Conservation (phyloP, 805 yeast species). For the Hanseniaspora occidentalis region DNA sequence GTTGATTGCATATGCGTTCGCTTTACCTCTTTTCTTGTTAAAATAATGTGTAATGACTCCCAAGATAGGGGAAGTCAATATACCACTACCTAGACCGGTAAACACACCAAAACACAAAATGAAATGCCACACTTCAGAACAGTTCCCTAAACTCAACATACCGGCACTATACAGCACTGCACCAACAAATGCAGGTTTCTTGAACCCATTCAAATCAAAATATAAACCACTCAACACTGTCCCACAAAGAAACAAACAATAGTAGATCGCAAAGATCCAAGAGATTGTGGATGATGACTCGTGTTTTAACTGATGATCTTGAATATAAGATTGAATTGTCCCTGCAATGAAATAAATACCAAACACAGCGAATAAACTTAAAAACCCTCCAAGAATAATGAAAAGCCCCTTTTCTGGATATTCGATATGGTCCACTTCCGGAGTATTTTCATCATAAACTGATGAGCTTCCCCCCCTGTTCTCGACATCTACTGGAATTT, state of each 20-base stretch:
- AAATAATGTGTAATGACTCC: constrained; percentile 56
- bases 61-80: constrained; percentile 41
- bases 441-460: too few species aligned
- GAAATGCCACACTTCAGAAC: constrained; percentile 43
- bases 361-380: constrained; percentile 44
- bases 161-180: constrained; percentile 34
- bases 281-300: constrained; percentile 39
- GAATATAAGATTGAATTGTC: constrained; percentile 52
- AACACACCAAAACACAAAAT: constrained; percentile 41
- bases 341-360: constrained; percentile 60
- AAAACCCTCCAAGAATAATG: constrained; percentile 18
- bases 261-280: constrained; percentile 46
- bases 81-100: constrained; percentile 41
- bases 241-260: constrained; percentile 18
- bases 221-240: constrained; percentile 32
- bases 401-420: constrained; percentile 5
- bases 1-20: constrained; percentile 48
- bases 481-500: too few species aligned
- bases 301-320: constrained; percentile 35
- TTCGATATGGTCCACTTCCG: background rate
- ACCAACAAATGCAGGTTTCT: constrained; percentile 33
- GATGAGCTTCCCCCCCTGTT: too few species aligned
- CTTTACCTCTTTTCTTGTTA: constrained; percentile 39
- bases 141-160: constrained; percentile 37
- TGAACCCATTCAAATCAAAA: constrained; percentile 49